Evolutionary conservation across 495 filamentous ascomycete genomes (phyloP).

Genomic region (Aspergillus steynii): DNA sequence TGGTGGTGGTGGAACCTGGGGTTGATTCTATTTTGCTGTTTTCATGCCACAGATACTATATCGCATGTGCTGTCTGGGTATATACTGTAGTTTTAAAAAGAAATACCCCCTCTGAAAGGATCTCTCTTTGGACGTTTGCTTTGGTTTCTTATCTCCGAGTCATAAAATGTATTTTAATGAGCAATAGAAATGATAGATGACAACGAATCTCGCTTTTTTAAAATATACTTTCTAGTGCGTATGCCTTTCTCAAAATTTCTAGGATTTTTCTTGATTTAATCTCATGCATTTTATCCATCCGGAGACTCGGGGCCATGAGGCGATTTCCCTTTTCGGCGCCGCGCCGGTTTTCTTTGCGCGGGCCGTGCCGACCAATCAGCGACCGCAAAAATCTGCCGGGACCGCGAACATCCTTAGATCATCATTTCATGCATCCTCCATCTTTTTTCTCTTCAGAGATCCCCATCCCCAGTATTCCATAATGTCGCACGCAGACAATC

Average conservation of each 20-base stretch:
- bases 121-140: neutral
- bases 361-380: neutral
- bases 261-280: too few species aligned
- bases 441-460: neutral
- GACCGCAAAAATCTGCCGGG: neutral
- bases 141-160: neutral
- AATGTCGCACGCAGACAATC: constrained; percentile 28
- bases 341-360: too few species aligned
- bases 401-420: neutral
- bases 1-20: constrained; percentile 95
- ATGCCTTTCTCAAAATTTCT: too few species aligned
- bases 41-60: neutral
- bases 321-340: neutral
- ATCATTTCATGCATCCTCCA: constrained; percentile 5
- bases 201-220: neutral
- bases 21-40: constrained; percentile 47
- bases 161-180: neutral
- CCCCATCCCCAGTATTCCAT: constrained; percentile 8
- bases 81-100: constrained; percentile 3
- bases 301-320: neutral
- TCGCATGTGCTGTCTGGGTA: constrained; percentile 5
- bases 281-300: too few species aligned
- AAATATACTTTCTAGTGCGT: too few species aligned
- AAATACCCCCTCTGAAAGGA: constrained; percentile 8
- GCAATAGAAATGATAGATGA: neutral